Evolutionary conservation across 495 filamentous ascomycete species (phyloP).

Genomic region (Stereocaulon alpinum): DNA sequence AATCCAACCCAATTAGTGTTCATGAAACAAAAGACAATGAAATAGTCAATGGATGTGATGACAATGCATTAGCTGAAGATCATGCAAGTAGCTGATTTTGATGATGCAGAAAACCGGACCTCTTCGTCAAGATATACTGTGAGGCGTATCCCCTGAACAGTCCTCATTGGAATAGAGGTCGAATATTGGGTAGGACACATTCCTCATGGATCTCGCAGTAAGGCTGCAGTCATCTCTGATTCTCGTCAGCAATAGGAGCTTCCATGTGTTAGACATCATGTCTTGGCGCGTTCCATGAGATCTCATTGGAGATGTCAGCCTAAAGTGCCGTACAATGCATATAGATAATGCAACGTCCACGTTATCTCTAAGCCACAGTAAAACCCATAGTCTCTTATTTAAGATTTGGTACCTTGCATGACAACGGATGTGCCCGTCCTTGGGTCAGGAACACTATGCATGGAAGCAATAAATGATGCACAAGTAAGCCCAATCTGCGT

Average conservation of each 20-base stretch:
- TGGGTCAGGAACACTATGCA: background rate
- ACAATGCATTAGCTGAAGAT: background rate
- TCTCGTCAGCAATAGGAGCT: constrained; percentile 11
- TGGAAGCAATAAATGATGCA: background rate
- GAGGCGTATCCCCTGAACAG: background rate
- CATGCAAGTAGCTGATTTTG: background rate
- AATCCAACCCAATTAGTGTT: background rate
- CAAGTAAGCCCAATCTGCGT: background rate
- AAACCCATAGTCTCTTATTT: background rate
- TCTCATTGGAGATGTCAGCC: constrained; percentile 1
- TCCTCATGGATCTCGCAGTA: background rate
- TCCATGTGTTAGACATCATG: background rate
- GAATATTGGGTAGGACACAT: too few species aligned
- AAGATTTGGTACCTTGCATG: background rate
- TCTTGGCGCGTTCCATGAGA: background rate
- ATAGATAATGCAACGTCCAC: background rate
- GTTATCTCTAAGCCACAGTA: background rate
- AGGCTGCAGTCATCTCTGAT: background rate
- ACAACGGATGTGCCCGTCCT: background rate
- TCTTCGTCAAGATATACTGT: background rate
- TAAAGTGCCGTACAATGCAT: background rate
- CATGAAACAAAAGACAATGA: background rate
- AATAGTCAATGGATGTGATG: background rate
- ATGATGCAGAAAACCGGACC: background rate
- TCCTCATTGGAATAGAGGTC: background rate